A percentile compares a stretch with the other conserved stretches of the same genome.
Evolutionary conservation across 2,329 filamentous ascomycete genomes (phyloP).

Genomic region (Aureobasidium sp.): DNA sequence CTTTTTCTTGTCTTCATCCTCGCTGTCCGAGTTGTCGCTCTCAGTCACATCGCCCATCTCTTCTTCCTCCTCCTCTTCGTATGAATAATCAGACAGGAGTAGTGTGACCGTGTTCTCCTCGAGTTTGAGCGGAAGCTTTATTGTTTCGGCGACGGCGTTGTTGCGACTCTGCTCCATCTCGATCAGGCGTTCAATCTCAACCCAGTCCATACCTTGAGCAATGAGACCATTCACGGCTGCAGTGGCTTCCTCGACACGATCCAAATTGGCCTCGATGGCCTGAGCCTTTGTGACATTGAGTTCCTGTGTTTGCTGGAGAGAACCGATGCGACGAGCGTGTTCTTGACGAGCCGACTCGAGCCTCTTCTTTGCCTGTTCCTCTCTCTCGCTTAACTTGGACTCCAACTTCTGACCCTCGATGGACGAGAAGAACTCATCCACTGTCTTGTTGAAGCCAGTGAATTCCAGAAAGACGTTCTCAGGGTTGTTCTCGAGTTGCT

Average conservation of each 20-base stretch:
- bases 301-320: slow-evolving; percentile 70
- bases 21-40: slow-evolving; percentile 53
- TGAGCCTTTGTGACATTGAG: slow-evolving; percentile 81
- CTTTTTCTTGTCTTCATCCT: slow-evolving; percentile 38
- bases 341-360: slow-evolving; percentile 77
- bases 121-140: slow-evolving; percentile 79
- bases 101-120: slow-evolving; percentile 84
- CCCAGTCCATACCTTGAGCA: slow-evolving; percentile 94
- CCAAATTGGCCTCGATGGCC: slow-evolving; percentile 82
- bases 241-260: slow-evolving; percentile 85
- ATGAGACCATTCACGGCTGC: slow-evolving; percentile 89
- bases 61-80: slow-evolving; percentile 54
- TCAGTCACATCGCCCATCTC: slow-evolving; percentile 57
- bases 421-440: slow-evolving; percentile 95
- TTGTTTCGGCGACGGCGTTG: slow-evolving; percentile 80
- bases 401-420: slow-evolving; percentile 89
- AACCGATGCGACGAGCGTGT: slow-evolving; percentile 76
- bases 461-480: slow-evolving; percentile 64
- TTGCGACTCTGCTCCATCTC: slow-evolving; percentile 73
- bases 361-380: slow-evolving; percentile 73
- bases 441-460: slow-evolving; percentile 81
- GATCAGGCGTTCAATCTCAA: slow-evolving; percentile 78
- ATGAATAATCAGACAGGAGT: slow-evolving; percentile 61
- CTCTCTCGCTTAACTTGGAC: slow-evolving; percentile 71
- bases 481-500: slow-evolving; percentile 64